Percentiles rank a stretch among this genome's conserved stretches.
Evolutionary conservation across 371 early-diverging fungal genomes (phyloP).

Genomic region (Circinella minor): DNA sequence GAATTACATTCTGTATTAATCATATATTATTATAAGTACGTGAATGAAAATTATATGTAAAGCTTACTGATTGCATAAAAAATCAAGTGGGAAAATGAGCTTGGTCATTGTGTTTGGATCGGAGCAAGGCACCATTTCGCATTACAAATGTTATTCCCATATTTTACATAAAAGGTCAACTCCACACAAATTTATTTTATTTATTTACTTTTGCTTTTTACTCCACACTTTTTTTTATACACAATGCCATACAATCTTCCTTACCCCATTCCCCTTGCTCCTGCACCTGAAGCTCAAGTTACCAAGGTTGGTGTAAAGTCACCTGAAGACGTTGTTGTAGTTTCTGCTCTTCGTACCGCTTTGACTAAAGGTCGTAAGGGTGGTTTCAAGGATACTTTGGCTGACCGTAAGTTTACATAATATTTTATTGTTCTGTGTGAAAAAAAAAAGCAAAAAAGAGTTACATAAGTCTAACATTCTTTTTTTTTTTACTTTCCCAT

Average conservation of each 20-base stretch:
- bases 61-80: no score
- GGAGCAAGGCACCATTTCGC: no score
- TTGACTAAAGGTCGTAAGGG: constrained; percentile 89
- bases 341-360: constrained; percentile 85
- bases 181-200: not conserved
- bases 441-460: not conserved
- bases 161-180: not conserved
- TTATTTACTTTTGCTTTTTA: not conserved
- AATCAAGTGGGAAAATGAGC: no score
- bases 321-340: constrained; percentile 84
- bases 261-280: constrained; percentile 26
- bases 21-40: no score
- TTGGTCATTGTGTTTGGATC: no score
- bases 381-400: constrained; percentile 89
- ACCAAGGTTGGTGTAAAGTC: constrained; percentile 64
- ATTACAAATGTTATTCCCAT: no score
- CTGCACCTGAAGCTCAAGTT: constrained; percentile 20
- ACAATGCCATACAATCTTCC: constrained; percentile 16
- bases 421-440: not conserved
- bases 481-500: not conserved
- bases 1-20: no score
- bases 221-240: not conserved
- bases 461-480: not conserved
- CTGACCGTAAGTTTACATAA: constrained; percentile 37
- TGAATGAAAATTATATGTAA: no score